These are phyloP conservation scores for Phytopythium boreale DNA, from an alignment of 352 stramenopile species.

Conservation along the genomic window DNA sequence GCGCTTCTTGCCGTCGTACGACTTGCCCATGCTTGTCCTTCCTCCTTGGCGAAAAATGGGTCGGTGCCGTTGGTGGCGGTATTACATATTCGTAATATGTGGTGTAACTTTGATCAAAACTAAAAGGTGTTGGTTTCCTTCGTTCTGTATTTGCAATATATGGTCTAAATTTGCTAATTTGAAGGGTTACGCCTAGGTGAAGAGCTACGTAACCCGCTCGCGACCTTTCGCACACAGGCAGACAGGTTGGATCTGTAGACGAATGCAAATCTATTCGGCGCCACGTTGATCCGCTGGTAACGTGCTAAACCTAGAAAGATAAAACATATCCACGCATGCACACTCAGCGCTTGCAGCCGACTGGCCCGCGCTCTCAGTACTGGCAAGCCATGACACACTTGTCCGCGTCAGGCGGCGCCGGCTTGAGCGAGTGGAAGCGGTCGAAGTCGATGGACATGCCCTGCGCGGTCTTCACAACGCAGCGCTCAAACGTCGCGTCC, in stretches of 20 bases:
- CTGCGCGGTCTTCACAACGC: conserved; percentile 50
- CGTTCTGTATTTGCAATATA: no score
- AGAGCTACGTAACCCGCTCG: no score
- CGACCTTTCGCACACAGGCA: background rate
- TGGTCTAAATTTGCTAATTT: no score
- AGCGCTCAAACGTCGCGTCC: conserved; percentile 77
- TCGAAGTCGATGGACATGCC: conserved; percentile 80
- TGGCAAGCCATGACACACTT: conserved; percentile 38
- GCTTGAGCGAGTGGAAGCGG: conserved; percentile 73
- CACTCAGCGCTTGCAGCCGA: background rate
- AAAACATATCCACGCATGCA: background rate
- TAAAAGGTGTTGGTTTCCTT: no score
- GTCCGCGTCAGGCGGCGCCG: conserved; percentile 55
- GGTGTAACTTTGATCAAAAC: no score
- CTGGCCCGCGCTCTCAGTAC: conserved; percentile 18
- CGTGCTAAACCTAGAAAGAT: no score
- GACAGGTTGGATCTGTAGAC: background rate
- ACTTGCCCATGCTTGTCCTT: conserved; percentile 50
- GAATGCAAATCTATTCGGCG: background rate
- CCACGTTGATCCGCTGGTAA: no score
- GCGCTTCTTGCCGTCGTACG: conserved; percentile 80
- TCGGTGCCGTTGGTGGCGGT: no score
- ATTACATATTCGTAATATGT: background rate
- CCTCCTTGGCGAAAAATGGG: no score
- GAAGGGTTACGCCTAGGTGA: no score